These are phyloP conservation scores for Candida sp. DNA, from an alignment of 1,139 yeast species.

Conservation along the genomic window DNA sequence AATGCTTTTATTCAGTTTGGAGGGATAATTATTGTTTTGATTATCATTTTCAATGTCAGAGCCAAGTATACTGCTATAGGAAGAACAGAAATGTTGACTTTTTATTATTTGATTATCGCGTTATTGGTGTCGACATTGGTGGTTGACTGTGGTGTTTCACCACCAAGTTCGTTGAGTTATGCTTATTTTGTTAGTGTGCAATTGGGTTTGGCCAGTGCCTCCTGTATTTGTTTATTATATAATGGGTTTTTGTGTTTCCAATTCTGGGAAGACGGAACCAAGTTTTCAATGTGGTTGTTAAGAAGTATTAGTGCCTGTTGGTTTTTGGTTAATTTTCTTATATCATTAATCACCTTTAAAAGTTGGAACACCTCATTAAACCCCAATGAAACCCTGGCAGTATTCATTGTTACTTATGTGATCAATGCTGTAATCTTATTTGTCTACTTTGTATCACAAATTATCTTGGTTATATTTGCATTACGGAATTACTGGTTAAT, in stretches of 20 bases:
- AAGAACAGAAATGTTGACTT: slow-evolving; percentile 76
- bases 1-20: slow-evolving; percentile 83
- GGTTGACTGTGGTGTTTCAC: slow-evolving; percentile 90
- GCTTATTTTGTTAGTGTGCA: slow-evolving; percentile 85
- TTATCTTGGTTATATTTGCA: slow-evolving; percentile 64
- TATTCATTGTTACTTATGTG: slow-evolving; percentile 69
- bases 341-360: slow-evolving; percentile 70
- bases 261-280: slow-evolving; percentile 92
- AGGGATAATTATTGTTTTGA: slow-evolving; percentile 57
- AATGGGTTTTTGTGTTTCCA: slow-evolving; percentile 84
- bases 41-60: slow-evolving; percentile 77
- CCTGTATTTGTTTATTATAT: slow-evolving; percentile 63
- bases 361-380: slow-evolving; percentile 52
- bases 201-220: slow-evolving; percentile 67
- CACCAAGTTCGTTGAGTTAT: slow-evolving; percentile 73
- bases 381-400: slow-evolving; percentile 50
- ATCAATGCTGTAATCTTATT: slow-evolving; percentile 66
- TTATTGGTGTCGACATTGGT: slow-evolving; percentile 64
- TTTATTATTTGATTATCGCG: slow-evolving; percentile 59
- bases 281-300: slow-evolving; percentile 55
- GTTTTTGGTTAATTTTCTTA: slow-evolving; percentile 63
- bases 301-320: slow-evolving; percentile 47
- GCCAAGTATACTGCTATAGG: slow-evolving; percentile 94
- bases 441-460: slow-evolving; percentile 64
- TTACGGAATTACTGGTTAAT: slow-evolving; percentile 83